These are phyloP conservation scores for Stentor roeselii DNA, from an alignment of 73 alveolate species.

Conservation along the genomic window DNA sequence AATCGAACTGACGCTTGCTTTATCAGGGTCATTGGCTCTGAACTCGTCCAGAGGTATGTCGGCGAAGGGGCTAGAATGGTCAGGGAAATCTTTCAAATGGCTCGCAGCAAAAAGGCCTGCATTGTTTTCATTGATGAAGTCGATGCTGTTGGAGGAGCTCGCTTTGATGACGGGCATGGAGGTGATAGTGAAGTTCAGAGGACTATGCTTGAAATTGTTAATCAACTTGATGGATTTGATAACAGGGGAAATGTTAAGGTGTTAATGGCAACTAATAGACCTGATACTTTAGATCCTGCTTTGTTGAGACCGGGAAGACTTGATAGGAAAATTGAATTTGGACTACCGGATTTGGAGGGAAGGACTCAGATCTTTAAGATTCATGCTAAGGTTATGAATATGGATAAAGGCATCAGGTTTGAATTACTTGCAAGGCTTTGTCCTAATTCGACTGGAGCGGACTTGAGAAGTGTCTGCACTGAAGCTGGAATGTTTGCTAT, in stretches of 20 bases:
- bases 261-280: slow-evolving; percentile 98
- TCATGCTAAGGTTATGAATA: slow-evolving; percentile 97
- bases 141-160: slow-evolving; percentile 84
- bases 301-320: slow-evolving; percentile 98
- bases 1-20: slow-evolving; percentile 71
- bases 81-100: slow-evolving; percentile 77
- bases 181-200: no score
- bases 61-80: slow-evolving; percentile 91
- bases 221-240: slow-evolving; percentile 98
- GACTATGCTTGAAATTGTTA: slow-evolving; percentile 96
- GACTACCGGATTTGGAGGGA: slow-evolving; percentile 98
- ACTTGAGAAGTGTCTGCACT: slow-evolving; percentile 81
- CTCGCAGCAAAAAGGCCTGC: slow-evolving; percentile 78
- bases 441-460: slow-evolving; percentile 98
- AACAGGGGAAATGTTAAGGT: slow-evolving; percentile 96
- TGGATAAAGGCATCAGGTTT: slow-evolving; percentile 95
- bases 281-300: slow-evolving; percentile 99
- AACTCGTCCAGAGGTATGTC: slow-evolving; percentile 85
- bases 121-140: slow-evolving; percentile 90
- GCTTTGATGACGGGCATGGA: no score
- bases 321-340: slow-evolving; percentile 98
- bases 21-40: slow-evolving; percentile 76
- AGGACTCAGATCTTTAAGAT: slow-evolving; percentile 95
- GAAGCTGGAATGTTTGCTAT: slow-evolving; percentile 99
- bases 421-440: slow-evolving; percentile 95